phyloP scores from a whole-genome alignment of 345 rosid genomes.

The Carallia brachiata region DNA sequence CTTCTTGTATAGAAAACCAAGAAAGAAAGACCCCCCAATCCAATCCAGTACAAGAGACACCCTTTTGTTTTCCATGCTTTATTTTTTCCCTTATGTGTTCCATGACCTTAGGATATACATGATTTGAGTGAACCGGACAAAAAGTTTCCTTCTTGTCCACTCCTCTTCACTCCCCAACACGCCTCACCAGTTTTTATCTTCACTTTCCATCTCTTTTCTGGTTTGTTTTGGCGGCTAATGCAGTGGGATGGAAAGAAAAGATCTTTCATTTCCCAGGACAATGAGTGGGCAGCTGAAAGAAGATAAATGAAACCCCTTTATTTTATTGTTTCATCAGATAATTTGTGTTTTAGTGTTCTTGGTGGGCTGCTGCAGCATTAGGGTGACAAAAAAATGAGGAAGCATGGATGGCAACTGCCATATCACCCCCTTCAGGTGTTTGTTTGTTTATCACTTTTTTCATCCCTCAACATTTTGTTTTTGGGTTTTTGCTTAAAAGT shows the following conservation, averaged over 20 bases:
- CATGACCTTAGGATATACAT: slow-evolving; percentile 10
- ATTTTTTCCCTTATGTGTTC: slow-evolving; percentile 23
- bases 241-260: slow-evolving; percentile 18
- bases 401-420: slow-evolving; percentile 99
- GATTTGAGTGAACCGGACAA: slow-evolving; percentile 37
- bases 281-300: slow-evolving; percentile 48
- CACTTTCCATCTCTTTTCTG: slow-evolving; percentile 26
- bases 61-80: not conserved
- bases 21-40: slow-evolving; percentile 26
- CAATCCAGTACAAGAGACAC: slow-evolving; percentile 22
- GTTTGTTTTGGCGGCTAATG: slow-evolving; percentile 25
- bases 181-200: slow-evolving; percentile 13
- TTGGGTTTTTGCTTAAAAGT: not conserved
- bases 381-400: slow-evolving; percentile 59
- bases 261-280: slow-evolving; percentile 32
- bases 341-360: slow-evolving; percentile 19
- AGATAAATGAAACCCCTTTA: slow-evolving; percentile 15
- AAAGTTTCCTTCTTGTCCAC: slow-evolving; percentile 23
- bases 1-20: slow-evolving; percentile 24
- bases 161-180: slow-evolving; percentile 7
- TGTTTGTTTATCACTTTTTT: slow-evolving; percentile 5
- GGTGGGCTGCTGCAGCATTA: slow-evolving; percentile 44
- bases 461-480: not conserved
- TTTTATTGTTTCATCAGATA: slow-evolving; percentile 15
- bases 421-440: slow-evolving; percentile 96